Evolutionary conservation across 805 yeast species (phyloP).

Genomic region (Hanseniaspora taiwanica): DNA sequence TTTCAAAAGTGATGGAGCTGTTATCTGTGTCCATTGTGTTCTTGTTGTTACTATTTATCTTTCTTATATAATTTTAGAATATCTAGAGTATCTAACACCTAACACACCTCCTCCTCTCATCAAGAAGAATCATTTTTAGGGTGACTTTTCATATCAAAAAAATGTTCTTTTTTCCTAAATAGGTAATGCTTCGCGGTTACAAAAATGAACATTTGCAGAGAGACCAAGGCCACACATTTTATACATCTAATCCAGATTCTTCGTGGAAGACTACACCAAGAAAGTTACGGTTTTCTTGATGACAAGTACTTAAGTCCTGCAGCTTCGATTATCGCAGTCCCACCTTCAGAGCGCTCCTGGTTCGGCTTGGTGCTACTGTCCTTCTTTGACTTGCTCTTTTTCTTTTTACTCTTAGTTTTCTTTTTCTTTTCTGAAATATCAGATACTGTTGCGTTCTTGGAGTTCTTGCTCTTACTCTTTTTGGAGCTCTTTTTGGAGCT

Average conservation of each 20-base stretch:
- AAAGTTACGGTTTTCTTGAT: slow-evolving; percentile 16
- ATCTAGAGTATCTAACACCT: too few species aligned
- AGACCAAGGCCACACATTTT: too few species aligned
- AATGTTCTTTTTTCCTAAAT: too few species aligned
- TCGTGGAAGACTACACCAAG: too few species aligned
- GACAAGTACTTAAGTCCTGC: slow-evolving; percentile 21
- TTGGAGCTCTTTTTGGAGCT: slow-evolving; percentile 5
- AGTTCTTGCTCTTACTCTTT: neutral
- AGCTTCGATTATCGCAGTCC: slow-evolving; percentile 20
- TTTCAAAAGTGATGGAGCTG: neutral
- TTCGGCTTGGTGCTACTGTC: neutral
- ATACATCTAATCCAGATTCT: too few species aligned
- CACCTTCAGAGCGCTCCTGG: slow-evolving; percentile 9
- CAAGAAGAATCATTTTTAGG: too few species aligned
- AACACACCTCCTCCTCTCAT: too few species aligned
- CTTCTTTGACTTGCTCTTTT: slow-evolving; percentile 1
- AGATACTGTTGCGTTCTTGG: neutral
- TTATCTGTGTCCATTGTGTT: neutral
- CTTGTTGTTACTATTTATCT: too few species aligned
- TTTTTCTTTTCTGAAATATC: slow-evolving; percentile 1
- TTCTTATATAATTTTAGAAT: too few species aligned
- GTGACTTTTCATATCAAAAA: too few species aligned
- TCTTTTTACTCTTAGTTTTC: slow-evolving; percentile 5
- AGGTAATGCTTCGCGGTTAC: too few species aligned
- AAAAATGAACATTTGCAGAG: too few species aligned